Conservation (phyloP, 495 filamentous ascomycete species). For the Xylaria nigripes region DNA sequence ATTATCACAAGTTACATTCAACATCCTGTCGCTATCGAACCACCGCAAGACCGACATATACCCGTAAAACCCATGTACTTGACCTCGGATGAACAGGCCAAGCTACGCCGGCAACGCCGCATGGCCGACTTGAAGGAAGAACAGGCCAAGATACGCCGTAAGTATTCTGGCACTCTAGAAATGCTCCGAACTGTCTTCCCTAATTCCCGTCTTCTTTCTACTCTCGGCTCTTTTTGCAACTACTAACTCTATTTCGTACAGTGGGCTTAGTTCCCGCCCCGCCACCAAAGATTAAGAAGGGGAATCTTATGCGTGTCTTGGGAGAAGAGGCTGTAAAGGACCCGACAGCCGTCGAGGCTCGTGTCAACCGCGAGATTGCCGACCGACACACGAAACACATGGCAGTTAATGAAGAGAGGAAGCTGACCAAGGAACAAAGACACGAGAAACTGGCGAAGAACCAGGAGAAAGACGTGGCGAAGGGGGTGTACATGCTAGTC, state of each 20-base stretch:
- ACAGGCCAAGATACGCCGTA: conserved; percentile 78
- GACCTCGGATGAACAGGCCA: conserved; percentile 83
- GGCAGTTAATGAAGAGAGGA: conserved; percentile 72
- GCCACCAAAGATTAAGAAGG: conserved; percentile 89
- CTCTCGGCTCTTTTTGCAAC: background rate
- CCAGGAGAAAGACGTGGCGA: conserved; percentile 78
- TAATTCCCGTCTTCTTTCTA: background rate
- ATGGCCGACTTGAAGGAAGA: conserved; percentile 91
- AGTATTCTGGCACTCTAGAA: background rate
- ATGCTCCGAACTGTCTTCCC: background rate
- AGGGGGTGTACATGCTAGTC: conserved; percentile 74
- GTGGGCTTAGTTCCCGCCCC: conserved; percentile 81
- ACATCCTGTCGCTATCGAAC: conserved; percentile 85
- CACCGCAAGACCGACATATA: conserved; percentile 76
- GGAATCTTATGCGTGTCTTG: conserved; percentile 94
- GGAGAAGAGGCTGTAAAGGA: conserved; percentile 96
- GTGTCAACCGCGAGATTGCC: conserved; percentile 82
- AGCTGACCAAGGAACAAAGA: conserved; percentile 82
- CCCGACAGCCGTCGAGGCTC: conserved; percentile 91
- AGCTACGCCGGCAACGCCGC: conserved; percentile 80
- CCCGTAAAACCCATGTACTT: conserved; percentile 86
- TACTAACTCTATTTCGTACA: background rate
- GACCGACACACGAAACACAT: conserved; percentile 74
- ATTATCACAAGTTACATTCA: conserved; percentile 87
- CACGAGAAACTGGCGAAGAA: conserved; percentile 76